Percentiles rank a stretch among this genome's conserved stretches.
Conservation (phyloP, 2,329 filamentous ascomycete genomes). For the Diplodia corticola region DNA sequence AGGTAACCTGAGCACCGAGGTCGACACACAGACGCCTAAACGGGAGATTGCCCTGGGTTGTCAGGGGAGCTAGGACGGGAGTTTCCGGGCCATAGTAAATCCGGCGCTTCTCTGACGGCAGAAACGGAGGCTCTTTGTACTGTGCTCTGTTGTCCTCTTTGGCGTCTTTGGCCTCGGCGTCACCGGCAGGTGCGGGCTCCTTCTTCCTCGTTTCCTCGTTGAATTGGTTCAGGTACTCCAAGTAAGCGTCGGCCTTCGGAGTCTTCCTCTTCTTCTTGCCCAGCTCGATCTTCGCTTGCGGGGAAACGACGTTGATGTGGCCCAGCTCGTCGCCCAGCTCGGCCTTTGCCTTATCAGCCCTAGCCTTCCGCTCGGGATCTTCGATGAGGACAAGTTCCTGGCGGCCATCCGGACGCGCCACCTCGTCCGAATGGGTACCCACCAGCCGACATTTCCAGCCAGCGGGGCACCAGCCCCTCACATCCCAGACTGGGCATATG, state of each 20-base stretch:
- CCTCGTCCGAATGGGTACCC: slow-evolving; percentile 80
- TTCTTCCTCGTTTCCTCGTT: slow-evolving; percentile 32
- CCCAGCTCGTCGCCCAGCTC: slow-evolving; percentile 53
- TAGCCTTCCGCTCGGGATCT: slow-evolving; percentile 51
- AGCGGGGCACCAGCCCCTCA: slow-evolving; percentile 71
- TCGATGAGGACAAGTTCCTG: slow-evolving; percentile 76
- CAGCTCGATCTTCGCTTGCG: slow-evolving; percentile 71
- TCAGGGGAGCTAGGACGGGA: slow-evolving; percentile 88
- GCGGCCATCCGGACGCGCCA: slow-evolving; percentile 73
- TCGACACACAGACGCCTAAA: slow-evolving; percentile 89
- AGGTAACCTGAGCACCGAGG: slow-evolving; percentile 87
- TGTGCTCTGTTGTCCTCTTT: slow-evolving; percentile 71
- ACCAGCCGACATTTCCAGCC: slow-evolving; percentile 97
- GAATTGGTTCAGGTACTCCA: slow-evolving; percentile 67
- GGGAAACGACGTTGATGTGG: slow-evolving; percentile 72
- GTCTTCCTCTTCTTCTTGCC: slow-evolving; percentile 70
- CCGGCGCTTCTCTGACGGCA: slow-evolving; percentile 87
- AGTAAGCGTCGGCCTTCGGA: slow-evolving; percentile 72
- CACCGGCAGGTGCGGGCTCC: slow-evolving; percentile 31
- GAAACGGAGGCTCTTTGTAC: slow-evolving; percentile 83
- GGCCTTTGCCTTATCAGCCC: slow-evolving; percentile 47
- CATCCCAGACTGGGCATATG: slow-evolving; percentile 78
- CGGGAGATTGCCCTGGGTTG: slow-evolving; percentile 93
- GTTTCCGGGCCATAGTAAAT: slow-evolving; percentile 95
- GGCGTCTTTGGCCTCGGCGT: slow-evolving; percentile 31